Evolutionary conservation across 345 rosid species (phyloP).

Genomic region (Boechera stricta): DNA sequence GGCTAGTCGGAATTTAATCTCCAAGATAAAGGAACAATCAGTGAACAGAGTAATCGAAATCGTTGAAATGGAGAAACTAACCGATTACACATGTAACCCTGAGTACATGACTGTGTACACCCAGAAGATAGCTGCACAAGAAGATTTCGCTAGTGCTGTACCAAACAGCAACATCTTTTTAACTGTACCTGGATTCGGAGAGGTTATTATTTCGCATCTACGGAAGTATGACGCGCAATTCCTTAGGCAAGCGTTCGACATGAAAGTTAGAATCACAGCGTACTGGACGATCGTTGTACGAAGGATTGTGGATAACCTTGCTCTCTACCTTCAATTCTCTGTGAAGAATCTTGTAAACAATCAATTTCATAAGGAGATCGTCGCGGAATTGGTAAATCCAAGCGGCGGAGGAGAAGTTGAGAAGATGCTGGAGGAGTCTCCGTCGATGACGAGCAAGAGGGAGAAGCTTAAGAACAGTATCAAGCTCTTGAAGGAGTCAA

Average conservation of each 20-base stretch:
- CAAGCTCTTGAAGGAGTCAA: conserved; percentile 46
- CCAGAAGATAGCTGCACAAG: no score
- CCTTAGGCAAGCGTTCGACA: no score
- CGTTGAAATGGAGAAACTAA: conserved; percentile 15
- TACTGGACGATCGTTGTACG: no score
- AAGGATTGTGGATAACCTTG: neutral
- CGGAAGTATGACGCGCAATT: no score
- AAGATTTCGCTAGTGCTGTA: no score
- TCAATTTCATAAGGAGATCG: neutral
- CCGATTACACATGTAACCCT: conserved; percentile 30
- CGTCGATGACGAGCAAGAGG: conserved; percentile 43
- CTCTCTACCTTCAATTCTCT: neutral
- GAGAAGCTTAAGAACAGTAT: conserved; percentile 45
- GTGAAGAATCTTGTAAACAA: neutral
- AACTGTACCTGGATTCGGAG: no score
- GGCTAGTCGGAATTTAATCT: conserved; percentile 1
- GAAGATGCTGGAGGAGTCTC: conserved; percentile 39
- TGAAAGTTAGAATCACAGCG: no score
- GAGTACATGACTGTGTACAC: neutral
- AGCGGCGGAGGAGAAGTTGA: neutral
- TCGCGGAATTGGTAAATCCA: neutral
- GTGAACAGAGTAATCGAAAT: neutral
- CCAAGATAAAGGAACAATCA: conserved; percentile 8
- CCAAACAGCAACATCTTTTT: no score
- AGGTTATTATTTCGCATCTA: no score